Base-by-base conservation (phyloP, 352 stramenopile genomes). In the Hyphochytrium catenoides region DNA sequence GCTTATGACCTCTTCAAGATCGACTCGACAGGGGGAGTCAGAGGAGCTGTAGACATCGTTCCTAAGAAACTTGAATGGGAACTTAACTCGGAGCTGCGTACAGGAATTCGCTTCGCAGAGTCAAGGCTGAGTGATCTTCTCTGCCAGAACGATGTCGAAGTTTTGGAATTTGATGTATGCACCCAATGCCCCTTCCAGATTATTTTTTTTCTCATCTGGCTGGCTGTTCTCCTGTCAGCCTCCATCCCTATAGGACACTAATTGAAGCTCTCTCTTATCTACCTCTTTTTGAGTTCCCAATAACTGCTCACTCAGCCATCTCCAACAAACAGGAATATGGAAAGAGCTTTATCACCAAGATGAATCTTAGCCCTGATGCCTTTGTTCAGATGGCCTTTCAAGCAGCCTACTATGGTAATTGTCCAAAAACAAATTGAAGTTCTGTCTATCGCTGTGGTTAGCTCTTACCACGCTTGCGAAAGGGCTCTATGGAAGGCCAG, bases 301-400 rank as follows among this genome's bases (percentile, higher is more conserved):
- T n/a, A n/a, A n/a, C n/a, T n/a, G n/a, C n/a, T n/a, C n/a, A n/a
- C n/a, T n/a, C n/a, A n/a, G n/a, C n/a, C n/a, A n/a, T n/a, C n/a
- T 15, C 9, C 34, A 33, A 4, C 7, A 9, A 34, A 9, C 22
- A 32, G 7, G 17, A 23, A 7, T 58, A 42, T 26, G 74, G 74
- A 31, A 90, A 90, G 53, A 46, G 75, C 5, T 86, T 82, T 32
- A 90, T 90, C 57, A 85, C 58, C 28, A 56, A 76, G 41, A 62
- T 83, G 52, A 86, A 81, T 47, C 79, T 86, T 55, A 86, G 62
- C 38, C 86, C 86, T 0, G 86, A 96, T 43, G 84, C 78, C 16
- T 93, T 93, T 48, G 82, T 95, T 32, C 86, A 96, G 54, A 84
- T 95, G 60, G 74, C 64, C 14, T 94, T 95, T 36, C 58, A 92